phyloP scores from a whole-genome alignment of 805 yeast genomes.

The Pichia paraexigua region DNA sequence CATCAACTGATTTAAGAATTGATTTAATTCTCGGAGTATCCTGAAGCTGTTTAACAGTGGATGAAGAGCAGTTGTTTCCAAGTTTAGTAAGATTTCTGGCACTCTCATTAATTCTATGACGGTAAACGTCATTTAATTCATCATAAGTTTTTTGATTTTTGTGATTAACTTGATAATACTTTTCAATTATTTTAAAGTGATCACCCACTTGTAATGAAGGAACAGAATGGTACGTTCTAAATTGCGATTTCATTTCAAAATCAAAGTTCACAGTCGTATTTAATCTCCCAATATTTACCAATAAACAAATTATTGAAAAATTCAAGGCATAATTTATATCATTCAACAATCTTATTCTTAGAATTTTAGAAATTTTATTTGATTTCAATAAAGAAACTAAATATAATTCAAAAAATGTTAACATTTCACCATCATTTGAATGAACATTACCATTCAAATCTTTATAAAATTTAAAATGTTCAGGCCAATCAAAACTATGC shows the following conservation, averaged over 20 bases:
- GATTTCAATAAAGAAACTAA: slow-evolving; percentile 76
- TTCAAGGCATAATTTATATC: slow-evolving; percentile 31
- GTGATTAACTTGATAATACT: slow-evolving; percentile 17
- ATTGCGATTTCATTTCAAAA: slow-evolving; percentile 89
- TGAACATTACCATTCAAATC: slow-evolving; percentile 19
- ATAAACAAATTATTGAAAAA: slow-evolving; percentile 43
- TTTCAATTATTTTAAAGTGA: slow-evolving; percentile 26
- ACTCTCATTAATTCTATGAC: neutral
- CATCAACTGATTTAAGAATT: slow-evolving; percentile 81
- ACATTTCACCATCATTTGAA: slow-evolving; percentile 31
- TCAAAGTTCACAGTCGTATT: slow-evolving; percentile 93
- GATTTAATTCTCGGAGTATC: slow-evolving; percentile 93
- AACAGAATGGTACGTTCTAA: slow-evolving; percentile 88
- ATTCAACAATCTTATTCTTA: slow-evolving; percentile 75
- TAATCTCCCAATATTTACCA: slow-evolving; percentile 89
- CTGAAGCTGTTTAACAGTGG: slow-evolving; percentile 69
- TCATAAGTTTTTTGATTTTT: neutral
- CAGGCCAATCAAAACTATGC: slow-evolving; percentile 31
- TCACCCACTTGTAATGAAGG: slow-evolving; percentile 78
- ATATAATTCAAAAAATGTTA: slow-evolving; percentile 80
- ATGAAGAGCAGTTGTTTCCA: neutral
- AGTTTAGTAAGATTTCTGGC: neutral
- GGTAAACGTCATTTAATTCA: neutral
- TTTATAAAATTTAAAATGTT: slow-evolving; percentile 20
- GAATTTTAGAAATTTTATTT: slow-evolving; percentile 71